A percentile compares a stretch with the other conserved stretches of the same genome.
phyloP scores from a whole-genome alignment of 2,329 filamentous ascomycete species.

The Byssothecium circinans region DNA sequence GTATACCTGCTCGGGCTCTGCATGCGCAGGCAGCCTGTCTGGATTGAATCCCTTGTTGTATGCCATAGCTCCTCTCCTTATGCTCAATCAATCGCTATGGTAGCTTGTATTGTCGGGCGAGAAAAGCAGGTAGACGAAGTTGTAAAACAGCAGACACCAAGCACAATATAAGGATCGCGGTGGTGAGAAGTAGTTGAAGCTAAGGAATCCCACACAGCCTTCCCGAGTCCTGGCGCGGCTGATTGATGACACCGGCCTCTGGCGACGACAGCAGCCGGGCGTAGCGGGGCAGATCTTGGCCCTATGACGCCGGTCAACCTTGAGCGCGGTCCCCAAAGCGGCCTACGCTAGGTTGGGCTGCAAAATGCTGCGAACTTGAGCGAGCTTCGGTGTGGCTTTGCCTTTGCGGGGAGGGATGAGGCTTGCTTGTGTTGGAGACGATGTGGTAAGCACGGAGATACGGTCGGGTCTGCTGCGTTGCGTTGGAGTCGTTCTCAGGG shows the following conservation, averaged over 20 bases:
- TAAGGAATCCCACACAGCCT: too few relatives aligned
- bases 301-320: conserved; percentile 24
- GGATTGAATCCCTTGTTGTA: conserved; percentile 94
- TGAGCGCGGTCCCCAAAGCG: neutral
- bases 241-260: neutral
- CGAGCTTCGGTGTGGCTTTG: neutral
- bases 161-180: neutral
- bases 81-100: conserved; percentile 4
- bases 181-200: too few relatives aligned
- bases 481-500: too few relatives aligned
- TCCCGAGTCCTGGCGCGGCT: neutral
- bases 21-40: conserved; percentile 89
- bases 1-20: conserved; percentile 70
- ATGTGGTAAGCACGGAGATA: neutral
- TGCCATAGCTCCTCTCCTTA: conserved; percentile 64
- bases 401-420: neutral
- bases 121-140: neutral
- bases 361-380: neutral
- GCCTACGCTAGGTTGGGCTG: neutral
- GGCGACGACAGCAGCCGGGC: neutral
- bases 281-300: conserved; percentile 21
- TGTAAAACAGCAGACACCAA: neutral
- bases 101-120: neutral
- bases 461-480: too few relatives aligned
- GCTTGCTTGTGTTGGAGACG: neutral